Percentiles rank a stretch among this genome's conserved stretches.
Evolutionary conservation across 345 rosid species (phyloP).

Genomic region (Populus pruinosa): DNA sequence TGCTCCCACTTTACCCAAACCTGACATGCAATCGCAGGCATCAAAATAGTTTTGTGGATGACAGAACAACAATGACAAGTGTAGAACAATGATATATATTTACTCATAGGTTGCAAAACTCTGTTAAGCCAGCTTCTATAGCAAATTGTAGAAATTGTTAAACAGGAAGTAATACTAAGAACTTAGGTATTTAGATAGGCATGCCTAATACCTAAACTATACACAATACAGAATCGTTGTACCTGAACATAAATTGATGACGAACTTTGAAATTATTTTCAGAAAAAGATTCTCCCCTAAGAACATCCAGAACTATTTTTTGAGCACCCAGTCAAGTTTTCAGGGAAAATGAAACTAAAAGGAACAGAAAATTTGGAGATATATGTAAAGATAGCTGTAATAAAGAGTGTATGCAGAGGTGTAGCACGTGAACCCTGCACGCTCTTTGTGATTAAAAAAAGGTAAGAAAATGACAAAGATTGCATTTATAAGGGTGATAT

Average conservation of each 20-base stretch:
- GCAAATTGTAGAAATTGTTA: neutral
- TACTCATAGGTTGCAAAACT: neutral
- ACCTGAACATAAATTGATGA: neutral
- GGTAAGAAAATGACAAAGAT: neutral
- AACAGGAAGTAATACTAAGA: neutral
- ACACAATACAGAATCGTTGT: neutral
- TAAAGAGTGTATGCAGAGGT: neutral
- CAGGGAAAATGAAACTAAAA: neutral
- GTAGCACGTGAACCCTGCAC: neutral
- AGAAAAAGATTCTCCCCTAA: neutral
- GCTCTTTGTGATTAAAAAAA: neutral
- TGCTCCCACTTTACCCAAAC: constrained; percentile 66
- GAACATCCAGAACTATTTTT: neutral
- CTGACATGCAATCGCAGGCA: constrained; percentile 35
- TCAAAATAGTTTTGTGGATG: constrained; percentile 4
- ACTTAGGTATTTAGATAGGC: neutral
- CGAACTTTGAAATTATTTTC: neutral
- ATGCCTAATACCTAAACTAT: neutral
- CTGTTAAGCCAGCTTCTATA: neutral
- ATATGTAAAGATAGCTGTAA: neutral
- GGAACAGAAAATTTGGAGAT: too few species aligned
- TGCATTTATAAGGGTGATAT: neutral
- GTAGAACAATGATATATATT: neutral
- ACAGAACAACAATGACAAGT: neutral
- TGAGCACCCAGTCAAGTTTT: neutral